These are phyloP conservation scores for Kluyveromyces sp. DNA, from an alignment of 1,139 yeast species.

Conservation along the genomic window DNA sequence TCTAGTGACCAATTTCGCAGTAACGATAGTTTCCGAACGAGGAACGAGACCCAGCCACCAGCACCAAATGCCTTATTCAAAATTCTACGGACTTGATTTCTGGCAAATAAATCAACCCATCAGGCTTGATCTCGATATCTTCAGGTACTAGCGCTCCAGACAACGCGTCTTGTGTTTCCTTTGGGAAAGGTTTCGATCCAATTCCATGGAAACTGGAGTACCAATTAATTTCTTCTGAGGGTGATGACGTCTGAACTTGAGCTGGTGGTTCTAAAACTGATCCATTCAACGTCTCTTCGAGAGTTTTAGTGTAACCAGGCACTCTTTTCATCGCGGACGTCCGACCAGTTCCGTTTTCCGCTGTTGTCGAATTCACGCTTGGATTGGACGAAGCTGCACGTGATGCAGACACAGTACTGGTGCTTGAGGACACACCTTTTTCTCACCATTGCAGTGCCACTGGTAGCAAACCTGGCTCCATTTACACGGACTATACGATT, in stretches of 20 bases:
- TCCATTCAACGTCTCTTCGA: conserved; percentile 10
- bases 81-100: conserved; percentile 87
- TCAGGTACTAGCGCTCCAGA: conserved; percentile 50
- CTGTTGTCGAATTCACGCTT: neutral
- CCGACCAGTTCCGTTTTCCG: neutral
- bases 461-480: conserved; percentile 3
- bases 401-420: neutral
- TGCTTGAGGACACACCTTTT: conserved; percentile 1
- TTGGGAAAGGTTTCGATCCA: conserved; percentile 66
- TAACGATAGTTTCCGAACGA: conserved; percentile 72
- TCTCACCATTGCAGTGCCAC: conserved; percentile 7
- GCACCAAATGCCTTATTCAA: conserved; percentile 91
- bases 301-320: conserved; percentile 7
- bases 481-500: conserved; percentile 1
- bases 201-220: conserved; percentile 74
- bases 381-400: neutral
- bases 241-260: neutral
- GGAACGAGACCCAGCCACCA: conserved; percentile 98
- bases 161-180: conserved; percentile 50
- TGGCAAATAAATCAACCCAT: conserved; percentile 83
- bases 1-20: conserved; percentile 60
- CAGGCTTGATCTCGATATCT: conserved; percentile 92
- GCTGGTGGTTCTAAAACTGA: conserved; percentile 6
- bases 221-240: conserved; percentile 42
- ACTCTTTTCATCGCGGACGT: neutral